Base-by-base conservation (phyloP, 1,139 yeast genomes). In the Pichiaceae sp. region DNA sequence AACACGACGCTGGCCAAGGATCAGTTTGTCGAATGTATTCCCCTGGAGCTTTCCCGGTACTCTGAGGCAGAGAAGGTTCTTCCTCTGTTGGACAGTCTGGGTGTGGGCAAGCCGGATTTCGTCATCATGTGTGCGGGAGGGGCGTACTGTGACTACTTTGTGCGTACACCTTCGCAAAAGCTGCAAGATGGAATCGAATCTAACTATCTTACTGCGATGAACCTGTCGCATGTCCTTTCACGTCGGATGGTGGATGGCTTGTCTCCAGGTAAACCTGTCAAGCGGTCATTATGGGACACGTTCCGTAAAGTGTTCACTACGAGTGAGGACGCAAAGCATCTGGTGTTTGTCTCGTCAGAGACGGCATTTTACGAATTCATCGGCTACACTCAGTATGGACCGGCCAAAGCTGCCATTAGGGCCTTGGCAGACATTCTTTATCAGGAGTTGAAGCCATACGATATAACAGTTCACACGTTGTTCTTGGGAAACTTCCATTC, bases 351-450 rank as follows among this genome's bases (percentile, higher is more conserved):
- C 49, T 82, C 96, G 0, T 85, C 96, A 1, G 82, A 80, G 5
- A 77, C 81, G 3, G 86, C 94, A 2, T 75, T 81, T 48, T 89
- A 75, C 62, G 86, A 96, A 3, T 80, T 91, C 52, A 83, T 87
- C 34, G 99, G 99, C 0, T 93, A 93, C 56, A 68, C 77, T 0
- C 91, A 86, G 49, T 93, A 93, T 54, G 91, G 91, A 0, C 98
- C 99, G 1, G 60, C 78, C 48, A 93, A 93, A 57, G 78, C 86
- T 0, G 96, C 96, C 0, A 56, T 91, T 9, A 69, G 84, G 47
- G 66, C 94, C 0, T 62, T 93, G 26, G 79, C 89, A 0, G 81
- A 81, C 35, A 67, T 82, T 4, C 60, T 91, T 38, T 74, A 96
- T 41, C 96, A 89, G 49, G 99, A 93, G 55, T 68, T 85, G 40